A percentile compares a stretch with the other conserved stretches of the same genome.
phyloP scores from a whole-genome alignment of 2,329 filamentous ascomycete genomes.

The Hypoxylon sp. region DNA sequence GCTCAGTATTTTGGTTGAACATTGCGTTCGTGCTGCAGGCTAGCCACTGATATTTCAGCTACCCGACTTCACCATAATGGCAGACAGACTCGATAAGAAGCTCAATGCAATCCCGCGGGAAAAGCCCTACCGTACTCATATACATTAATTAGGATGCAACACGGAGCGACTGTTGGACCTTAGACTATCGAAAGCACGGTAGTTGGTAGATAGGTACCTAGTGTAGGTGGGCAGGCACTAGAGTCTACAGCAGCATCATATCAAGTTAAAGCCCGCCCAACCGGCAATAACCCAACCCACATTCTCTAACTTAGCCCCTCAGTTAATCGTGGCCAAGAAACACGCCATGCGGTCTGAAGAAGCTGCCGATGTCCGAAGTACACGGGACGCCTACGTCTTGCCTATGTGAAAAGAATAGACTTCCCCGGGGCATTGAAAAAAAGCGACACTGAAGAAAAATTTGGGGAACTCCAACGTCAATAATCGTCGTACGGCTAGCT shows the following conservation, averaged over 20 bases:
- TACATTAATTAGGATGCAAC: not conserved
- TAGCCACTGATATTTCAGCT: not conserved
- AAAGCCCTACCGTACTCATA: not conserved
- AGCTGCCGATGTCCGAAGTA: slow-evolving; percentile 17
- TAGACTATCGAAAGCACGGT: slow-evolving; percentile 2
- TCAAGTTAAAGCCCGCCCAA: slow-evolving; percentile 8
- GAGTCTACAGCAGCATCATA: slow-evolving; percentile 7
- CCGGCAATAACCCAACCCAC: not conserved
- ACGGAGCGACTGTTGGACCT: not conserved
- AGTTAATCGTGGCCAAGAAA: slow-evolving; percentile 14
- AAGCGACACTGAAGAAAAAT: not conserved
- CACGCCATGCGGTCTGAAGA: slow-evolving; percentile 6
- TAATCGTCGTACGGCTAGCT: not conserved
- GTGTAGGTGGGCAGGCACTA: slow-evolving; percentile 11
- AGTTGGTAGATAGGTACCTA: slow-evolving; percentile 17
- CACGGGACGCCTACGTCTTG: slow-evolving; percentile 17
- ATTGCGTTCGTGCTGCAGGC: not conserved
- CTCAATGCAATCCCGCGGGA: not conserved
- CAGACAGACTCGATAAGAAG: slow-evolving; percentile 1
- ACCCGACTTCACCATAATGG: not conserved
- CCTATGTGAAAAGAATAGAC: slow-evolving; percentile 6
- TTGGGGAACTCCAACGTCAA: not conserved
- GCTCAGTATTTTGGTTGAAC: not conserved
- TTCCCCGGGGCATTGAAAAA: not conserved
- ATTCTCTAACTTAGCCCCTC: slow-evolving; percentile 14